These are phyloP conservation scores for Epichloe festucae DNA, from an alignment of 2,329 filamentous ascomycete genomes.

Conservation along the genomic window DNA sequence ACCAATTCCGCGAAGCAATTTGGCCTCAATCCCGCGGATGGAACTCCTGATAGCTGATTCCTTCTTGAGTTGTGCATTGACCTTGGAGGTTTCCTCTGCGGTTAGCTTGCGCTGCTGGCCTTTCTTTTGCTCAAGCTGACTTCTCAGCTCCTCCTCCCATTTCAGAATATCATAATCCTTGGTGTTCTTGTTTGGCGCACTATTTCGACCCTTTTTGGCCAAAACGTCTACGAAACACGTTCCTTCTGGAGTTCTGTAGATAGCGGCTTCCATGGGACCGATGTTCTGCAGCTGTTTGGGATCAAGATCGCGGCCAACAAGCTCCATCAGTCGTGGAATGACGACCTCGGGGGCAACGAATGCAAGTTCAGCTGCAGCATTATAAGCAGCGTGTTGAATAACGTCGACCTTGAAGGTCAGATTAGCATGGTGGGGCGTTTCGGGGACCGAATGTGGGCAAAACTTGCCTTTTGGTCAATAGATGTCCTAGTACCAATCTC, in stretches of 20 bases:
- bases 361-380: constrained; percentile 77
- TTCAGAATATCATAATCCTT: constrained; percentile 95
- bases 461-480: constrained; percentile 37
- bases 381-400: constrained; percentile 60
- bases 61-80: constrained; percentile 81
- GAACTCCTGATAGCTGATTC: constrained; percentile 65
- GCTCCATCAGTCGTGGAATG: constrained; percentile 59
- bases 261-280: constrained; percentile 80
- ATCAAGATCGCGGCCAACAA: constrained; percentile 64
- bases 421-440: constrained; percentile 2
- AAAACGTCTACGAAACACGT: constrained; percentile 84
- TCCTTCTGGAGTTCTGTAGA: constrained; percentile 81
- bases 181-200: constrained; percentile 69
- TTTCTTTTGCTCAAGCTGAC: constrained; percentile 85
- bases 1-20: constrained; percentile 69
- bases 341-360: constrained; percentile 83
- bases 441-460: not conserved
- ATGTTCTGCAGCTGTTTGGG: constrained; percentile 55
- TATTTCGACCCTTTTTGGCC: constrained; percentile 61
- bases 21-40: constrained; percentile 57
- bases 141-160: constrained; percentile 88
- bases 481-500: constrained; percentile 46
- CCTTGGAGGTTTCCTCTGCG: constrained; percentile 75
- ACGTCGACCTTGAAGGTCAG: constrained; percentile 13
- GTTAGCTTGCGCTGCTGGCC: constrained; percentile 84